Evolutionary conservation across 1,139 yeast species (phyloP).

Genomic region (Lodderomyces theae): DNA sequence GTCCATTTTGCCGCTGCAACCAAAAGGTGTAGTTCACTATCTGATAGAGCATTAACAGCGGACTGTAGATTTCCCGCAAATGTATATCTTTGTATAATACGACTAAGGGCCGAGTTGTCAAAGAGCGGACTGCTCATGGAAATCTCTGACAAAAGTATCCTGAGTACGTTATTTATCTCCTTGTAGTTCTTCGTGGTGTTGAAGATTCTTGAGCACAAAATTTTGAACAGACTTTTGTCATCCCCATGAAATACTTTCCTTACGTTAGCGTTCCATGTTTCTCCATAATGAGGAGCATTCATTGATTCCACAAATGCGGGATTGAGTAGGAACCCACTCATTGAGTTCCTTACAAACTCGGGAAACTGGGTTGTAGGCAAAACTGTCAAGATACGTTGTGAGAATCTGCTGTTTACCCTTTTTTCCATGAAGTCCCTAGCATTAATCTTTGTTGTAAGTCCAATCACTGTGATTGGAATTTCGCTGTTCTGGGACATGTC

Average conservation of each 20-base stretch:
- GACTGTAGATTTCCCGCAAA: neutral
- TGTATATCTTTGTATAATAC: neutral
- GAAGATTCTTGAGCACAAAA: constrained; percentile 42
- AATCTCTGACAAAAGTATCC: constrained; percentile 45
- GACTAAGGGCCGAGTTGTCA: neutral
- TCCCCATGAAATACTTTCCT: constrained; percentile 19
- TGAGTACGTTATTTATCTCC: constrained; percentile 50
- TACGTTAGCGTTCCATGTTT: constrained; percentile 53
- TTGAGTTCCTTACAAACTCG: constrained; percentile 40
- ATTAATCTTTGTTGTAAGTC: constrained; percentile 72
- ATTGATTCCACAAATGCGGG: constrained; percentile 17
- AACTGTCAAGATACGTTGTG: constrained; percentile 69
- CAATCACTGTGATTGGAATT: constrained; percentile 80
- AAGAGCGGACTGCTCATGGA: constrained; percentile 29
- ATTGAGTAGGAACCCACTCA: constrained; percentile 26
- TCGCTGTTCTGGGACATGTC: constrained; percentile 76
- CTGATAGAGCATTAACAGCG: constrained; percentile 50
- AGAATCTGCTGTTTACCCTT: constrained; percentile 85
- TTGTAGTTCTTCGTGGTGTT: constrained; percentile 60
- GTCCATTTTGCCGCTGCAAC: constrained; percentile 74
- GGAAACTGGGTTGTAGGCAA: constrained; percentile 47
- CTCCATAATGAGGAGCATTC: constrained; percentile 25
- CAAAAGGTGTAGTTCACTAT: constrained; percentile 63
- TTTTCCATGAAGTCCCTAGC: constrained; percentile 82
- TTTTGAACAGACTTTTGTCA: constrained; percentile 11